These are phyloP conservation scores for Ustilago shanxiensis DNA, from an alignment of 1,284 basidiomycete species.

Conservation along the genomic window DNA sequence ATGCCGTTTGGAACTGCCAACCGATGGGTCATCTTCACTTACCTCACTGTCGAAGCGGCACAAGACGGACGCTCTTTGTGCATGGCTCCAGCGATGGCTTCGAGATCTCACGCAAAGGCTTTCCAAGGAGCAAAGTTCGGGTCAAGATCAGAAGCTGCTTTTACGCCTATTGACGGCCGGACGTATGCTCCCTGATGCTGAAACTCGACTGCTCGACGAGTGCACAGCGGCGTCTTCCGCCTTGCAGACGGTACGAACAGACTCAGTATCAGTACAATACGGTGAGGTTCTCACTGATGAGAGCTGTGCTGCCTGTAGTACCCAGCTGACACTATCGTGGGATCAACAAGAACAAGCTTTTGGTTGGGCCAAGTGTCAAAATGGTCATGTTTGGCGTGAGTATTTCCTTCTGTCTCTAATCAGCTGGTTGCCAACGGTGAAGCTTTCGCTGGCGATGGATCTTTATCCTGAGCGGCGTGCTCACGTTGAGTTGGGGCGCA, in stretches of 20 bases:
- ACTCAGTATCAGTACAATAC: background rate
- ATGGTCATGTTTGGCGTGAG: slow-evolving; percentile 46
- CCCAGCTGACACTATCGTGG: slow-evolving; percentile 22
- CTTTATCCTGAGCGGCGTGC: background rate
- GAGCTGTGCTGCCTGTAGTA: slow-evolving; percentile 37
- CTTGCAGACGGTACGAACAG: background rate
- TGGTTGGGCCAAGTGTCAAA: slow-evolving; percentile 38
- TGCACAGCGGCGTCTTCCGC: slow-evolving; percentile 5
- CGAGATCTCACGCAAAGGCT: background rate
- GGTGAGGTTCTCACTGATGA: slow-evolving; percentile 12
- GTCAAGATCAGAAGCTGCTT: slow-evolving; percentile 5
- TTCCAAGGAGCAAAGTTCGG: background rate
- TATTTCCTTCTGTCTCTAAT: background rate
- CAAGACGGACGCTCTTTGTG: background rate
- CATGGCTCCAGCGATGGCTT: slow-evolving; percentile 18
- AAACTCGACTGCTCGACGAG: background rate
- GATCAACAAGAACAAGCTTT: slow-evolving; percentile 13
- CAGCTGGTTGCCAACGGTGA: background rate
- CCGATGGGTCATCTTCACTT: background rate
- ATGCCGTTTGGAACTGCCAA: slow-evolving; percentile 8
- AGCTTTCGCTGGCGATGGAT: background rate
- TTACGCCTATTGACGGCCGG: slow-evolving; percentile 2
- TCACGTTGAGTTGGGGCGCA: background rate
- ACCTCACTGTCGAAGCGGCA: slow-evolving; percentile 2
- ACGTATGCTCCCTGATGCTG: slow-evolving; percentile 7